These are phyloP conservation scores for Neurospora sp. DNA, from an alignment of 495 filamentous ascomycete genomes.

Conservation along the genomic window DNA sequence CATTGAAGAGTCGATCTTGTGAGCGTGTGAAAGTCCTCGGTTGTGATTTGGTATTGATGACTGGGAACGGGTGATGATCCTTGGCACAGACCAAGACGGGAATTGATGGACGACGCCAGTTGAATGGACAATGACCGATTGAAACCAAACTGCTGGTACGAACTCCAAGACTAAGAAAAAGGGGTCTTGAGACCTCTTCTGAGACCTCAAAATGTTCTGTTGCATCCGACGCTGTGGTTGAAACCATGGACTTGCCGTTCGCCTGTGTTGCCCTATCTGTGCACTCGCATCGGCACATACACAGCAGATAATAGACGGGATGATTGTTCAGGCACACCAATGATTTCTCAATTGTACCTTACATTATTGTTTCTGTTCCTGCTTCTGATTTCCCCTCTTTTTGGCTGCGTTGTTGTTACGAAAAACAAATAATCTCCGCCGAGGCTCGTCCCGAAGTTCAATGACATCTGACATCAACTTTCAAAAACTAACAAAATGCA, in stretches of 20 bases:
- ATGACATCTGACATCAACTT: neutral
- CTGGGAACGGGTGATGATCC: neutral
- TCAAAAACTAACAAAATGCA: neutral
- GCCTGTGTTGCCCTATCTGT: neutral
- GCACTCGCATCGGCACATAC: neutral
- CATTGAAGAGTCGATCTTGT: neutral
- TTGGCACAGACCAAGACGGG: neutral
- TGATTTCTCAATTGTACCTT: neutral
- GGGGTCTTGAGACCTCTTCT: neutral
- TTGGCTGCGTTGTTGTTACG: neutral
- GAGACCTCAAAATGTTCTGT: neutral
- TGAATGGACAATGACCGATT: neutral
- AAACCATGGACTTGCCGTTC: neutral
- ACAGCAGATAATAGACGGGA: neutral
- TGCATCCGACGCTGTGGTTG: neutral
- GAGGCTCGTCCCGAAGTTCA: neutral
- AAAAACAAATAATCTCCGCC: neutral
- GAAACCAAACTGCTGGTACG: neutral
- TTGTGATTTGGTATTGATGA: neutral
- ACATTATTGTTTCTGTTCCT: neutral
- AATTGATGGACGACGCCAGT: neutral
- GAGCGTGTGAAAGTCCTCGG: neutral
- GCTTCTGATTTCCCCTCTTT: neutral
- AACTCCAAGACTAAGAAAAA: neutral
- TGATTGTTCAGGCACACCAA: neutral